Evolutionary conservation across 164 flowering plant genomes (phyloP).

Genomic region (Umbilicus rupestris): DNA sequence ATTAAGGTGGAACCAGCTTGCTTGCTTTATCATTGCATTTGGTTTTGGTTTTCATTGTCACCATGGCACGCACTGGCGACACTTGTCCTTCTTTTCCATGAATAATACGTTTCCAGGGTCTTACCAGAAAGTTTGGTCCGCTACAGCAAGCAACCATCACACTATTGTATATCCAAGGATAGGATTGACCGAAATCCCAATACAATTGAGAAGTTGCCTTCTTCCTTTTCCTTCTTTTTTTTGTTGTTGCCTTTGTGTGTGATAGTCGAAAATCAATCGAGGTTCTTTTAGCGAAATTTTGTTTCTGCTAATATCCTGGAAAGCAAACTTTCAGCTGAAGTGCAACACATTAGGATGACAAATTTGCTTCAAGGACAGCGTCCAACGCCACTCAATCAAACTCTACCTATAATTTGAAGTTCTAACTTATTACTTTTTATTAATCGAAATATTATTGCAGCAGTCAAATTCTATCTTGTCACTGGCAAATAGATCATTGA

Average conservation of each 20-base stretch:
- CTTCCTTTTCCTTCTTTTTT: too few relatives aligned
- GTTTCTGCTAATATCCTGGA: too few relatives aligned
- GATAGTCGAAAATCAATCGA: too few relatives aligned
- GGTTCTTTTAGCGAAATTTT: too few relatives aligned
- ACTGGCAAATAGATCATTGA: conserved; percentile 17
- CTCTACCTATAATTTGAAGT: too few relatives aligned
- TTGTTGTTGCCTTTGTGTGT: too few relatives aligned
- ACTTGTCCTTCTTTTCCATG: background rate
- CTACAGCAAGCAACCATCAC: conserved; percentile 14
- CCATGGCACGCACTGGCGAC: background rate
- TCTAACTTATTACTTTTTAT: too few relatives aligned
- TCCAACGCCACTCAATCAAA: too few relatives aligned
- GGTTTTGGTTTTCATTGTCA: background rate
- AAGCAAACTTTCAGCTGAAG: too few relatives aligned
- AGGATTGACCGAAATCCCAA: conserved; percentile 10
- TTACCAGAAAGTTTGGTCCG: conserved; percentile 16
- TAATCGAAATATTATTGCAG: conserved; percentile 16
- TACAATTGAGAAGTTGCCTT: too few relatives aligned
- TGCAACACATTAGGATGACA: too few relatives aligned
- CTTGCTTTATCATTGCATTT: background rate
- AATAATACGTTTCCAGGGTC: background rate
- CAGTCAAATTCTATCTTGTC: conserved; percentile 16
- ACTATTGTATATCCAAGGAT: background rate
- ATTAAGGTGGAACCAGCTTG: background rate
- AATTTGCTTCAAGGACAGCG: too few relatives aligned